A percentile compares a stretch with the other conserved stretches of the same genome.
Conservation (phyloP, 495 filamentous ascomycete genomes). For the Podospora pseudoanserina region DNA sequence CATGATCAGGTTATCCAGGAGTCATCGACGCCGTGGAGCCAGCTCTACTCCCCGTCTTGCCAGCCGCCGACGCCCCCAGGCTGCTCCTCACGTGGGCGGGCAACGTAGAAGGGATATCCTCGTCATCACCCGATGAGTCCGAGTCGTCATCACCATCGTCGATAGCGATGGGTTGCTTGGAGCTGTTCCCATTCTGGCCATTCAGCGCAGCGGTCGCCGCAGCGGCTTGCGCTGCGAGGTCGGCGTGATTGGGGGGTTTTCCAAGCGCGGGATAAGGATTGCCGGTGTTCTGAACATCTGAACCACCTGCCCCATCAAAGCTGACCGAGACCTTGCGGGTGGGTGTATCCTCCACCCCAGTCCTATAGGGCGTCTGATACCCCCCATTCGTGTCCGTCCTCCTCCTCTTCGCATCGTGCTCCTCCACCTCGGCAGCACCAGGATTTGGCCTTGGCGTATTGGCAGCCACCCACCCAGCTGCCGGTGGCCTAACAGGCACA, state of each 20-base stretch:
- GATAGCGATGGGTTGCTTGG: background rate
- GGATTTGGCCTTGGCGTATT: slow-evolving; percentile 13
- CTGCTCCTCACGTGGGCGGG: slow-evolving; percentile 28
- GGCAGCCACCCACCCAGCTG: background rate
- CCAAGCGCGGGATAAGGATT: too few species aligned
- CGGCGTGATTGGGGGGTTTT: background rate
- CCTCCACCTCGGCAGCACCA: slow-evolving; percentile 17
- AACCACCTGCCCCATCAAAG: background rate
- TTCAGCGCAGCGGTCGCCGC: background rate
- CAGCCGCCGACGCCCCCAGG: slow-evolving; percentile 1
- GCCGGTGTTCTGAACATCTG: too few species aligned
- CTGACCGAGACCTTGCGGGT: slow-evolving; percentile 25
- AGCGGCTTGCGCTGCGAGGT: background rate
- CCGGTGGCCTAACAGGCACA: background rate
- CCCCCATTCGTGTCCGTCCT: slow-evolving; percentile 24
- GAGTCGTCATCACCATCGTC: slow-evolving; percentile 22
- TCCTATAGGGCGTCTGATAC: slow-evolving; percentile 17
- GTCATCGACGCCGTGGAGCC: slow-evolving; percentile 5
- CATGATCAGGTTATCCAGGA: background rate
- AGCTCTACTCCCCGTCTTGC: slow-evolving; percentile 6
- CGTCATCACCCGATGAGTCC: slow-evolving; percentile 32
- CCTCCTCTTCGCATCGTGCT: slow-evolving; percentile 33
- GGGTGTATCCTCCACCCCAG: slow-evolving; percentile 21
- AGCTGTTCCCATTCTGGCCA: background rate
- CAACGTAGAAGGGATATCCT: slow-evolving; percentile 42